A percentile compares a stretch with the other conserved stretches of the same genome.
Conservation (phyloP, 495 filamentous ascomycete genomes). For the Talaromyces proteolyticus region DNA sequence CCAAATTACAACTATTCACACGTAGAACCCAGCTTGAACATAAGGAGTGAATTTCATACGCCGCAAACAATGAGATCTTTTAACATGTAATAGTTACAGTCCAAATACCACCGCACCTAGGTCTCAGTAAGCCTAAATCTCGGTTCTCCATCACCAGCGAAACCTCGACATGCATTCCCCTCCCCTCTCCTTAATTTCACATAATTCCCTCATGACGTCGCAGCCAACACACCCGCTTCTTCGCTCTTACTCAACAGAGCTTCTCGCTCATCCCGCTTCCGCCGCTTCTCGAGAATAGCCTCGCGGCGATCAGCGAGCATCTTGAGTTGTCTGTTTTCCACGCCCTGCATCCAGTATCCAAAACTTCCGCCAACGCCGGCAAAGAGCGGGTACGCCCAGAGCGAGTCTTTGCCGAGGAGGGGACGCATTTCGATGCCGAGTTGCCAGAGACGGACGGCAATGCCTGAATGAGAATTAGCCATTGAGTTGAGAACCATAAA, state of each 20-base stretch:
- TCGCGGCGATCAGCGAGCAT: constrained; percentile 71
- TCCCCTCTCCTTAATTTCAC: constrained; percentile 10
- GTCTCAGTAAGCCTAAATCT: constrained; percentile 19
- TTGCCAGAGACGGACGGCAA: constrained; percentile 89
- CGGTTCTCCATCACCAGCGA: neutral
- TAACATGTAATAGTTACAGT: neutral
- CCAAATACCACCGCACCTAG: constrained; percentile 11
- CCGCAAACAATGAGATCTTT: constrained; percentile 8
- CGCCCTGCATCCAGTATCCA: constrained; percentile 91
- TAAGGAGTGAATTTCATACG: neutral
- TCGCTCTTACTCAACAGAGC: constrained; percentile 24
- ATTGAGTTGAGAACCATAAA: neutral
- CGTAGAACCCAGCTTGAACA: too few species aligned
- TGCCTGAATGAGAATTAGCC: constrained; percentile 45
- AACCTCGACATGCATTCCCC: neutral
- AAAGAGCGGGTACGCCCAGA: constrained; percentile 92
- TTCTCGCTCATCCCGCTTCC: constrained; percentile 62
- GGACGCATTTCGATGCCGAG: constrained; percentile 98
- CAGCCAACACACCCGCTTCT: constrained; percentile 33
- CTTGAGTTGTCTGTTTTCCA: constrained; percentile 70
- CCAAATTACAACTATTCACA: too few species aligned
- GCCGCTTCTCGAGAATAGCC: constrained; percentile 80
- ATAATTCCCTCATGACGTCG: constrained; percentile 25
- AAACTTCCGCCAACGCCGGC: constrained; percentile 79
- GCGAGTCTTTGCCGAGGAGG: constrained; percentile 67